Evolutionary conservation across 768 basidiomycete species (phyloP).

Genomic region (Cystobasidium ongulense): DNA sequence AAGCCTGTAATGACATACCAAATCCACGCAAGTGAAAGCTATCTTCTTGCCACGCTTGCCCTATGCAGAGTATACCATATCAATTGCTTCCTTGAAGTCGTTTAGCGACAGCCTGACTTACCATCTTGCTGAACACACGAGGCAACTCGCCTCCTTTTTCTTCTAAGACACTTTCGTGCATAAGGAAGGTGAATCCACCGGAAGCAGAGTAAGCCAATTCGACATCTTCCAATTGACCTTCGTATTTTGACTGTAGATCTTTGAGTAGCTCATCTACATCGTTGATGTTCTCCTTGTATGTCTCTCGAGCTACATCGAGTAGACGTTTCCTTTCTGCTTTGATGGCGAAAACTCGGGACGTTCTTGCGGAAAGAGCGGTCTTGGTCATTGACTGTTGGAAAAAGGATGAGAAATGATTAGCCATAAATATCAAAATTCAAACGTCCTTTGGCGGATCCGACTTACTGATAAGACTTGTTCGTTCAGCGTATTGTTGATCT

Average conservation of each 20-base stretch:
- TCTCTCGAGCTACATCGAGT: conserved; percentile 88
- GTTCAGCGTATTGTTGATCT: conserved; percentile 53
- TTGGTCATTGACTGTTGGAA: conserved; percentile 49
- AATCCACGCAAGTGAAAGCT: conserved; percentile 37
- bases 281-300: conserved; percentile 82
- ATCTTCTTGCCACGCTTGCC: conserved; percentile 41
- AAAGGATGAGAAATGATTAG: background rate
- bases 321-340: conserved; percentile 53
- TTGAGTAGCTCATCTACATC: conserved; percentile 67
- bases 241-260: conserved; percentile 11
- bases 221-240: conserved; percentile 4
- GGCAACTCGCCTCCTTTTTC: conserved; percentile 52
- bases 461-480: conserved; percentile 50
- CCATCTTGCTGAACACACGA: conserved; percentile 61
- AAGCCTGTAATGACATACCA: conserved; percentile 16
- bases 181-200: conserved; percentile 55
- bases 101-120: conserved; percentile 35
- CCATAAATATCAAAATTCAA: background rate
- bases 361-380: conserved; percentile 60
- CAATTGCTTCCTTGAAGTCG: too few relatives aligned
- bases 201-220: background rate
- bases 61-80: background rate
- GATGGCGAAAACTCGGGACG: conserved; percentile 80
- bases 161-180: conserved; percentile 63
- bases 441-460: background rate